A percentile compares a stretch with the other conserved stretches of the same genome.
Conservation (phyloP, 2,329 filamentous ascomycete species). For the Microcyclospora pomicola region DNA sequence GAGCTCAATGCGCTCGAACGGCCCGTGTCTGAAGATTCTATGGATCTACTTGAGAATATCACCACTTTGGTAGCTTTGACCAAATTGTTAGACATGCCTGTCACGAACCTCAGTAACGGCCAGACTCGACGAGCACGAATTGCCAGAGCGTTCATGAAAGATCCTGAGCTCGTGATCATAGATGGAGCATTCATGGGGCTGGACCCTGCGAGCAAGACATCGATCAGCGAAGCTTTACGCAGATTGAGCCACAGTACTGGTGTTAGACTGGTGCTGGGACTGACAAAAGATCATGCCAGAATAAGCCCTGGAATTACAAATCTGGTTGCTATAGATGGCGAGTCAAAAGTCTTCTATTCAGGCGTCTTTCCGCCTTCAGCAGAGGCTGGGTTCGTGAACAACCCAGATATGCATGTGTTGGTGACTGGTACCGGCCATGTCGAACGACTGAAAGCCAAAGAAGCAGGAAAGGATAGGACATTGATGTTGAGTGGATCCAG, state of each 20-base stretch:
- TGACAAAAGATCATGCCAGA: conserved; percentile 64
- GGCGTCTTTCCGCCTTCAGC: no score
- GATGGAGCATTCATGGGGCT: conserved; percentile 96
- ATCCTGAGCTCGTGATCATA: conserved; percentile 68
- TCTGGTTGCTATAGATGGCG: no score
- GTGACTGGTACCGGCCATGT: conserved; percentile 41
- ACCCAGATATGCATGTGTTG: conserved; percentile 50
- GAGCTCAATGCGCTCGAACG: conserved; percentile 60
- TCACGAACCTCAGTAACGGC: conserved; percentile 84
- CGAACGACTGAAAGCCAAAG: neutral
- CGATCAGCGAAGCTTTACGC: conserved; percentile 57
- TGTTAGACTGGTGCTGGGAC: conserved; percentile 62
- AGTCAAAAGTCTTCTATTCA: conserved; percentile 40
- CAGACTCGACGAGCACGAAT: conserved; percentile 80
- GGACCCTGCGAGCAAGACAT: conserved; percentile 65
- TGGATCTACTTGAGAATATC: conserved; percentile 46
- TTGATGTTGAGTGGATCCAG: conserved; percentile 1
- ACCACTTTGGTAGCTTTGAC: conserved; percentile 56
- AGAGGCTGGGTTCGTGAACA: conserved; percentile 10
- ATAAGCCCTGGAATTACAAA: no score
- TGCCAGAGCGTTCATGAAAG: conserved; percentile 65
- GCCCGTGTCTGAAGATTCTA: conserved; percentile 26
- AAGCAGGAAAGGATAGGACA: conserved; percentile 1
- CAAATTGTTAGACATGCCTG: conserved; percentile 61
- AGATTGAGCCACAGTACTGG: conserved; percentile 50